Base-by-base conservation (phyloP, 768 basidiomycete species). In the Xanthoconium stramineum region DNA sequence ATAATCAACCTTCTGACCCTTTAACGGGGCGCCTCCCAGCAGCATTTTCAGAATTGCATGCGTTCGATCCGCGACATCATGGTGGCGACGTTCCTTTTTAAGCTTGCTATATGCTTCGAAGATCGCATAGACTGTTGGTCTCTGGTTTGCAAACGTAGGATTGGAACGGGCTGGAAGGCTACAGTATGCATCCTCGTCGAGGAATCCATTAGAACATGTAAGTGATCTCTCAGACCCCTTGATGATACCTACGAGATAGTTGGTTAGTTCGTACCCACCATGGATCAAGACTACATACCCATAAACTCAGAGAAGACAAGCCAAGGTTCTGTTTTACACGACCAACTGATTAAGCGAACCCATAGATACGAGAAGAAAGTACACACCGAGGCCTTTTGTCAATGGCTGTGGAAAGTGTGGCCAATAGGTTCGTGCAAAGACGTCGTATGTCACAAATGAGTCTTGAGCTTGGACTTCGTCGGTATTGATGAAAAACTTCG, bases 21-120 rank as follows among this genome's bases (percentile, higher is more conserved):
- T 70, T 2, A 82, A 38, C 0, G 58, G 54, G 24, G 46, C 68
- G 3, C 62, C 54, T 10, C 62, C 49, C 19, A 66, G 40, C 8
- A 85, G 58, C 9, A 61, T 59, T 19, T 67, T 59, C 14, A 86
- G 61, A 29, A 88, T 74, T 0, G 65, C 57, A 52, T 85, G 84
- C 0, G 84, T 81, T 81, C 86, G 77, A 52, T 89, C 87, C 2
- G 88, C 83, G 6, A 75, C 67, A 65, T 90, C 88, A 13, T 71
- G 73, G 50, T 84, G 78, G 12, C 74, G 63, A 17, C 66, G 62
- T 30, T 67, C 57, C 7, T 63, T 65, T 66, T 84, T 87, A 29
- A 69, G 69, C 53, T 71, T 78, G 17, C 70, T 64, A 61, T 89
- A 90, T 0, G 63, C 61, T 45, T 77, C 67, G 47, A 88, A 90